phyloP scores from a whole-genome alignment of 2,329 filamentous ascomycete species.

The Aspergillus ochraceoroseus region DNA sequence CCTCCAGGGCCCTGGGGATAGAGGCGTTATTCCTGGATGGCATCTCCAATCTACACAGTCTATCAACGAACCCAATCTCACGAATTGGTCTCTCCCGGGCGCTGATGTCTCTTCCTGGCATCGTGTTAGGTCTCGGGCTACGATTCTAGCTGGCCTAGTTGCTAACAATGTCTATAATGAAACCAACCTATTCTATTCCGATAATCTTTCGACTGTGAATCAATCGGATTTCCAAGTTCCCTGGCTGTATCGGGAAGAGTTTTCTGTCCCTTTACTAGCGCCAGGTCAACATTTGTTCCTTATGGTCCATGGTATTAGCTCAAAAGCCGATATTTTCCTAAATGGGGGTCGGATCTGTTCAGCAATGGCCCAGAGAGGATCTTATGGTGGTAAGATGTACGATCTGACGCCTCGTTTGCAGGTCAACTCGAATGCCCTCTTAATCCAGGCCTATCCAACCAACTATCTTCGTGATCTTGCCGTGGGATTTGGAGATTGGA shows the following conservation, averaged over 20 bases:
- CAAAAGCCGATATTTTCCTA: conserved; percentile 56
- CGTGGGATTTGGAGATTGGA: conserved; percentile 60
- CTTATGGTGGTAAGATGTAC: conserved; percentile 54
- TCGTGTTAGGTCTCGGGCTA: conserved; percentile 48
- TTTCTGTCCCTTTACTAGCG: conserved; percentile 35
- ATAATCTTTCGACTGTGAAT: conserved; percentile 47
- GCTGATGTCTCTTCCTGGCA: conserved; percentile 51
- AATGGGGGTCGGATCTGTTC: conserved; percentile 52
- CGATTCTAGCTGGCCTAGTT: conserved; percentile 56
- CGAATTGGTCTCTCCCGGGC: conserved; percentile 42
- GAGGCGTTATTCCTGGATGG: conserved; percentile 41
- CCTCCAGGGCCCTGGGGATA: conserved; percentile 23
- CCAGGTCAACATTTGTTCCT: conserved; percentile 48
- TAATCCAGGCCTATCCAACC: conserved; percentile 54
- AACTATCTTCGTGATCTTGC: conserved; percentile 57
- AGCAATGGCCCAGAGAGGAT: conserved; percentile 50
- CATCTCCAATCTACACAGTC: conserved; percentile 47
- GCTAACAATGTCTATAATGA: conserved; percentile 51
- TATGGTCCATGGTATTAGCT: conserved; percentile 56
- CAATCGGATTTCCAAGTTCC: conserved; percentile 49
- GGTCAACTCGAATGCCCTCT: conserved; percentile 47
- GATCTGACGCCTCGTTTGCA: conserved; percentile 49
- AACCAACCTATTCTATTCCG: conserved; percentile 52
- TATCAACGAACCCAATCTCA: conserved; percentile 35
- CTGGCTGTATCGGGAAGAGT: conserved; percentile 57